Evolutionary conservation across 257 asterid genomes (phyloP).

Genomic region (Handroanthus guayacan): DNA sequence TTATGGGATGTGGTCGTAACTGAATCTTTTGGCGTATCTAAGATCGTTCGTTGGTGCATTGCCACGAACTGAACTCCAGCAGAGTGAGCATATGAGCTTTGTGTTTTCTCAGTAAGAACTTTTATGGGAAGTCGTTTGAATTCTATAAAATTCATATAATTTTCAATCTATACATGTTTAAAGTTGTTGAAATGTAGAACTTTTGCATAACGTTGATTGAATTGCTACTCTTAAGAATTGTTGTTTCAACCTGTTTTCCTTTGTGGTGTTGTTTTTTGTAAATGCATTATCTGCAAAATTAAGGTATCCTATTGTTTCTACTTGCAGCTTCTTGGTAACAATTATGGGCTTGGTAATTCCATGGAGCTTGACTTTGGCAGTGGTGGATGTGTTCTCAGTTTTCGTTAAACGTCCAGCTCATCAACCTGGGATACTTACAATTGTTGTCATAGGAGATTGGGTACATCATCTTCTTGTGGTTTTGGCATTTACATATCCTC

Average conservation of each 20-base stretch:
- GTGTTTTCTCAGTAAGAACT: too few relatives aligned
- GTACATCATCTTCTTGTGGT: constrained; percentile 40
- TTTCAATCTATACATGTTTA: not conserved
- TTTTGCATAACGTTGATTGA: not conserved
- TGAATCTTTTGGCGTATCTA: not conserved
- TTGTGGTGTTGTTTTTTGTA: not conserved
- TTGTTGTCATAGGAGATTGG: constrained; percentile 85
- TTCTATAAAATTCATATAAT: not conserved
- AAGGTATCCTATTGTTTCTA: not conserved
- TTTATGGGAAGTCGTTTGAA: not conserved
- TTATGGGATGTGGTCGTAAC: not conserved
- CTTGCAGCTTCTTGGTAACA: constrained; percentile 82
- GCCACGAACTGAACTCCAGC: not conserved
- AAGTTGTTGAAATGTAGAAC: not conserved
- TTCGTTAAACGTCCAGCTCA: constrained; percentile 67
- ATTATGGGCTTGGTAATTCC: constrained; percentile 91
- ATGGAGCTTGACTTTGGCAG: constrained; percentile 87
- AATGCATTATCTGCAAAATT: not conserved
- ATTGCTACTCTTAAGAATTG: not conserved
- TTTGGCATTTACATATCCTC: not conserved
- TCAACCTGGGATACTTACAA: constrained; percentile 61
- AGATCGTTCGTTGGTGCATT: not conserved
- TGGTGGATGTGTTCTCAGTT: constrained; percentile 75
- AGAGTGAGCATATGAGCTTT: not conserved
- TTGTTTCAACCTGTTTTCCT: not conserved